A percentile compares a stretch with the other conserved stretches of the same genome.
These are phyloP conservation scores for Diaporthe vaccinii DNA, from an alignment of 2,329 filamentous ascomycete species.

Conservation along the genomic window DNA sequence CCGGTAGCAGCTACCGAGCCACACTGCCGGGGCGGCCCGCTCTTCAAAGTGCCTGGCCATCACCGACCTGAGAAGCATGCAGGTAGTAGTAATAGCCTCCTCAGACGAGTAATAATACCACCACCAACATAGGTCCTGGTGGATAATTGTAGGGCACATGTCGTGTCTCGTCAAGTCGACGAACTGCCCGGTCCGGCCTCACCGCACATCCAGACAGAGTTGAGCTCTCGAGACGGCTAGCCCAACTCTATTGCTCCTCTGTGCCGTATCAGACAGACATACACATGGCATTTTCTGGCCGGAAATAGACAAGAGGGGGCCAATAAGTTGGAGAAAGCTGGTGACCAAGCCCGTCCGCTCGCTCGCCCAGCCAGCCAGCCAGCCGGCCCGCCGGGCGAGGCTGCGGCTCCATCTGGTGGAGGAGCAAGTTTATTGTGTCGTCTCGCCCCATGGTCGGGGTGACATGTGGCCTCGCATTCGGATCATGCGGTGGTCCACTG, in stretches of 20 bases:
- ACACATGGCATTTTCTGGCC: background rate
- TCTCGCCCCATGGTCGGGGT: slow-evolving; percentile 5
- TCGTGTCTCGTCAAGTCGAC: slow-evolving; percentile 1
- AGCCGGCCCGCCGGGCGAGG: background rate
- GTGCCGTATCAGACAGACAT: background rate
- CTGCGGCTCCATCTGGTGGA: background rate
- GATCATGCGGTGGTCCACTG: slow-evolving; percentile 19
- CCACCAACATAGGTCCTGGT: background rate
- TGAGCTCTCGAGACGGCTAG: slow-evolving; percentile 20
- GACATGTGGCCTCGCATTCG: slow-evolving; percentile 30
- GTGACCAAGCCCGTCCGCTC: background rate
- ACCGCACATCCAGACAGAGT: slow-evolving; percentile 12
- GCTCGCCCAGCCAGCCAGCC: background rate
- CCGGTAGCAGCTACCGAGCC: slow-evolving; percentile 41
- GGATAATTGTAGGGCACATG: background rate
- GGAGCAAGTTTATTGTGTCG: background rate
- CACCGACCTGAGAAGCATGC: background rate
- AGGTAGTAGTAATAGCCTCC: slow-evolving; percentile 7
- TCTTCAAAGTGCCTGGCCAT: slow-evolving; percentile 28
- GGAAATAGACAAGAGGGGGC: background rate
- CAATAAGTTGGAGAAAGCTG: background rate
- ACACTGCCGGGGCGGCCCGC: slow-evolving; percentile 40
- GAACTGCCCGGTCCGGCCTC: background rate
- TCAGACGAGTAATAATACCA: background rate
- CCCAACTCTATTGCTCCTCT: slow-evolving; percentile 20